Evolutionary conservation across 2,329 filamentous ascomycete genomes (phyloP).

Genomic region (Venturia oleaginea): DNA sequence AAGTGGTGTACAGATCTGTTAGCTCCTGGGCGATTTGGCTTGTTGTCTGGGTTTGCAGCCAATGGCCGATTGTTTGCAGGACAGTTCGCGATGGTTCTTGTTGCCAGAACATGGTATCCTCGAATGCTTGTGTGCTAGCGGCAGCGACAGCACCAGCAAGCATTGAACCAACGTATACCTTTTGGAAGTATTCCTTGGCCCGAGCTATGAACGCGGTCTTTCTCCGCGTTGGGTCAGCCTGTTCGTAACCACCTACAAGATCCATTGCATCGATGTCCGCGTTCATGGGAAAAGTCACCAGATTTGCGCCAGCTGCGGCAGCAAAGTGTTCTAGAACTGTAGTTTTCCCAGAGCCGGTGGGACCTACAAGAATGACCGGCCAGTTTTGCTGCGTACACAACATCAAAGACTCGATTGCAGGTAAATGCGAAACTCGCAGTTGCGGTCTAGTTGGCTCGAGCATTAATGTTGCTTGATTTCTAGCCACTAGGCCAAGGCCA

Average conservation of each 20-base stretch:
- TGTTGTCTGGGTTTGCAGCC: background rate
- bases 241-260: conserved; percentile 92
- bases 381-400: conserved; percentile 78
- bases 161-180: background rate
- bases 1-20: background rate
- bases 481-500: conserved; percentile 60
- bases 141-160: background rate
- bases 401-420: conserved; percentile 76
- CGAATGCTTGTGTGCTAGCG: background rate
- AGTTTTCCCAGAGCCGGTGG: conserved; percentile 82
- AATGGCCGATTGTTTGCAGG: background rate
- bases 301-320: conserved; percentile 62
- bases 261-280: conserved; percentile 96
- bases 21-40: background rate
- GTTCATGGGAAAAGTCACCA: conserved; percentile 83
- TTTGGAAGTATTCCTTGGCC: background rate
- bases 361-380: conserved; percentile 80
- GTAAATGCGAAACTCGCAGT: conserved; percentile 41
- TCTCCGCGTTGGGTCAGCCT: conserved; percentile 72
- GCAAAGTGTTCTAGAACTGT: conserved; percentile 71
- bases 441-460: conserved; percentile 27
- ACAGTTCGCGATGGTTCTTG: background rate
- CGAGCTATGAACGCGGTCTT: conserved; percentile 45
- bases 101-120: background rate
- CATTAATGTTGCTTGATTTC: background rate